phyloP scores from a whole-genome alignment of 2,329 filamentous ascomycete genomes.

The Nemania diffusa region DNA sequence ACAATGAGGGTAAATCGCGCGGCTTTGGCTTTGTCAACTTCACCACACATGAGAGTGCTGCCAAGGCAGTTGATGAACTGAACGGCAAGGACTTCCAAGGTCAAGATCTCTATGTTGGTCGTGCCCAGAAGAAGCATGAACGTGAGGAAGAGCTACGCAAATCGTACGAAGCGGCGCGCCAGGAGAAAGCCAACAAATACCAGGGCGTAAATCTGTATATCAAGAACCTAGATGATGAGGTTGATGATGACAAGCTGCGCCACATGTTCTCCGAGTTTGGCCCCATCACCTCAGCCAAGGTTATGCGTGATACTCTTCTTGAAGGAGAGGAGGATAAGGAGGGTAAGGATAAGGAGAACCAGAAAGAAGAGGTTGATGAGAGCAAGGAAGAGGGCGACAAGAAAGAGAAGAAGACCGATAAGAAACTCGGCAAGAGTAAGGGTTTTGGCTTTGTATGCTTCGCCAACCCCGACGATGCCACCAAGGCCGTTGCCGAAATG shows the following conservation, averaged over 20 bases:
- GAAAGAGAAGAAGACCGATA: constrained; percentile 70
- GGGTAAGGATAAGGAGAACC: constrained; percentile 61
- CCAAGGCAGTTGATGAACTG: constrained; percentile 87
- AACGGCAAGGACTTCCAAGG: constrained; percentile 92
- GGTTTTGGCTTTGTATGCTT: constrained; percentile 99
- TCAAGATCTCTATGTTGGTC: constrained; percentile 96
- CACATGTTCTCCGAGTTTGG: constrained; percentile 92
- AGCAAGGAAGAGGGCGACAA: constrained; percentile 64
- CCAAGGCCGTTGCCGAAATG: constrained; percentile 99
- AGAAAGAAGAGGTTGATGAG: constrained; percentile 62
- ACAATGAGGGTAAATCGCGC: constrained; percentile 90
- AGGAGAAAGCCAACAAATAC: constrained; percentile 99
- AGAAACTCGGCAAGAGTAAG: constrained; percentile 96
- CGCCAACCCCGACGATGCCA: constrained; percentile 98
- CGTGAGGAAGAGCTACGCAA: constrained; percentile 99
- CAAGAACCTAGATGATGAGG: constrained; percentile 97
- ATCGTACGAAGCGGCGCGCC: constrained; percentile 96
- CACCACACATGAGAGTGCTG: constrained; percentile 87
- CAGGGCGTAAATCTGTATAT: constrained; percentile 99
- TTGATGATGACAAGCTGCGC: constrained; percentile 97
- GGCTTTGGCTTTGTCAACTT: constrained; percentile 98
- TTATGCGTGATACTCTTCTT: constrained; percentile 86
- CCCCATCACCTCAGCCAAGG: constrained; percentile 97
- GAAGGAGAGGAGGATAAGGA: constrained; percentile 67
- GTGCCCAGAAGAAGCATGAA: constrained; percentile 99